Conservation (phyloP, 306 rosid species). For the Begonia peltatifolia region DNA sequence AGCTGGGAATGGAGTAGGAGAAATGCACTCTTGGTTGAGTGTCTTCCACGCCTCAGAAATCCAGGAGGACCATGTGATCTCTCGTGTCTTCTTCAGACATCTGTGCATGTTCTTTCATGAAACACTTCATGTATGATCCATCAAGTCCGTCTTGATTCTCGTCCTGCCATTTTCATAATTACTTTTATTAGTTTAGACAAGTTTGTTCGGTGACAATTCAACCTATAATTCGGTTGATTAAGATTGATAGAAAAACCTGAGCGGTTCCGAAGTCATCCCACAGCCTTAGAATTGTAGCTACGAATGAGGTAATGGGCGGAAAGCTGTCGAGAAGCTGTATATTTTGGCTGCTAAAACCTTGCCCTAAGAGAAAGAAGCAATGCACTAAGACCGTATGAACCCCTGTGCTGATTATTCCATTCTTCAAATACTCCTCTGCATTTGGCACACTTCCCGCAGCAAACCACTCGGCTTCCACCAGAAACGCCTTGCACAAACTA, state of each 20-base stretch:
- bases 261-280: conserved; percentile 76
- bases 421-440: conserved; percentile 42
- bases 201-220: too few relatives aligned
- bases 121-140: conserved; percentile 27
- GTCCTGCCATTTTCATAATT: conserved; percentile 17
- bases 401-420: conserved; percentile 50
- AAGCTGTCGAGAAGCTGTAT: conserved; percentile 17
- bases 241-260: conserved; percentile 11
- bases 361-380: conserved; percentile 39
- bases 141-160: conserved; percentile 43
- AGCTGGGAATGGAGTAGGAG: conserved; percentile 2
- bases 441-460: conserved; percentile 24
- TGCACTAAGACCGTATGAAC: conserved; percentile 36
- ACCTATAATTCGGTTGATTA: too few relatives aligned
- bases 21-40: conserved; percentile 15
- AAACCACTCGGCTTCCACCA: conserved; percentile 65
- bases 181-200: too few relatives aligned
- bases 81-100: conserved; percentile 7
- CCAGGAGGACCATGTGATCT: neutral
- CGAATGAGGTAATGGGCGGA: conserved; percentile 28
- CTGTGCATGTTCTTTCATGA: conserved; percentile 9
- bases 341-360: conserved; percentile 20
- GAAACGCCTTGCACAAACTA: conserved; percentile 39
- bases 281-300: conserved; percentile 48
- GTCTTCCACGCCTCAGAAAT: conserved; percentile 16